Evolutionary conservation across 331 rosid genomes (phyloP).

Genomic region (Quercus tomentella): DNA sequence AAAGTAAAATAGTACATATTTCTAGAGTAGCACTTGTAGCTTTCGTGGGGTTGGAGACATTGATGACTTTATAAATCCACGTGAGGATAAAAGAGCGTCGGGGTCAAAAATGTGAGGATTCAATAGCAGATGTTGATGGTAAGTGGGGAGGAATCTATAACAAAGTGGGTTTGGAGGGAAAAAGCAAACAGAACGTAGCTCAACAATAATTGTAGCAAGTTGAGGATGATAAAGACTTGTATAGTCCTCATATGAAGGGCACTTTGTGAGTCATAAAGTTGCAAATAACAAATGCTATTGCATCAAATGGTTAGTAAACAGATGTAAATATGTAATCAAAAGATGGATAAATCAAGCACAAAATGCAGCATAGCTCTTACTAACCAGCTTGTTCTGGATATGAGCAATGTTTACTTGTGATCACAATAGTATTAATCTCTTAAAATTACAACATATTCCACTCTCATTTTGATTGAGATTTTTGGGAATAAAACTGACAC

Average conservation of each 20-base stretch:
- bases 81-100: background rate
- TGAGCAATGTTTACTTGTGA: constrained; percentile 9
- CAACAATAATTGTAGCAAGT: background rate
- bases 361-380: background rate
- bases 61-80: background rate
- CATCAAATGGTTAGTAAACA: background rate
- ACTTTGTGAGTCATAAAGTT: background rate
- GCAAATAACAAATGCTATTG: background rate
- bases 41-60: background rate
- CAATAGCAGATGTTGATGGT: constrained; percentile 8
- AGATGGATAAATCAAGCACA: background rate
- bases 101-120: background rate
- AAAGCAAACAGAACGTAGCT: background rate
- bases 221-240: constrained; percentile 3
- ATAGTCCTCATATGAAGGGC: background rate
- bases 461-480: constrained; percentile 31
- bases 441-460: constrained; percentile 8
- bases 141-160: background rate
- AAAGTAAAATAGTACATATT: background rate
- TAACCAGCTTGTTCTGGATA: background rate
- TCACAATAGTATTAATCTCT: constrained; percentile 14
- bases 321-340: background rate
- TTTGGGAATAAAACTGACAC: constrained; percentile 21
- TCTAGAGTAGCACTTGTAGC: background rate
- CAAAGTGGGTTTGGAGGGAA: background rate